Percentiles rank a stretch among this genome's conserved stretches.
Conservation (phyloP, 208 protist species). For the Giardia duodenalis region DNA sequence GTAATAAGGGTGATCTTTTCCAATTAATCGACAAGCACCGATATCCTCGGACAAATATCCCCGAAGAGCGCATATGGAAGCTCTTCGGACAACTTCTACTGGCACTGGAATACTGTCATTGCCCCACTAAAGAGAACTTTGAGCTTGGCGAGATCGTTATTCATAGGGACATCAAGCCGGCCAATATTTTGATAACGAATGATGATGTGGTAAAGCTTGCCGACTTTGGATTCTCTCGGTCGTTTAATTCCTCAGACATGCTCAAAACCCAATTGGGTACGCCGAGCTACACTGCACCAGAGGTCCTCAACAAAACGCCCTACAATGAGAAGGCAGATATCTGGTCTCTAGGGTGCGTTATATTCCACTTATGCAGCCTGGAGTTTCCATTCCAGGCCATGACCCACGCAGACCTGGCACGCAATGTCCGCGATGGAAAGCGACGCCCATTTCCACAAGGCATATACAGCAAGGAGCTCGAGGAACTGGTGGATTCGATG, state of each 20-base stretch:
- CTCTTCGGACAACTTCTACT: constrained; percentile 35
- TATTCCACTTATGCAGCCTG: constrained; percentile 24
- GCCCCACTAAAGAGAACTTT: background rate
- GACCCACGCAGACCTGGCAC: background rate
- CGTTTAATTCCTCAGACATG: background rate
- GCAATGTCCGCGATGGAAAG: background rate
- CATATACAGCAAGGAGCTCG: background rate
- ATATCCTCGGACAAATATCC: background rate
- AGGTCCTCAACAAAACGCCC: constrained; percentile 48
- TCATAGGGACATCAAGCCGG: constrained; percentile 43
- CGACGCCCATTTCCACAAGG: background rate
- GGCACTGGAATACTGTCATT: constrained; percentile 25
- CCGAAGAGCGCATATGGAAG: constrained; percentile 21
- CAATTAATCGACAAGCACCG: constrained; percentile 28
- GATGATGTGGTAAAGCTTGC: constrained; percentile 2
- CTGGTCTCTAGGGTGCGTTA: constrained; percentile 20
- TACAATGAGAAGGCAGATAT: constrained; percentile 49
- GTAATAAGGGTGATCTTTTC: constrained; percentile 37
- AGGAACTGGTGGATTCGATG: background rate
- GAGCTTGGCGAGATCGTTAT: background rate
- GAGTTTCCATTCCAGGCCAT: background rate
- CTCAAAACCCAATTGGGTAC: constrained; percentile 49
- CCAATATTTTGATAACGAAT: constrained; percentile 32
- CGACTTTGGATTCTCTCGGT: background rate
- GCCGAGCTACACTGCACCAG: constrained; percentile 54